phyloP scores from a whole-genome alignment of 2,329 filamentous ascomycete species.

The Elsinoe necatrix region DNA sequence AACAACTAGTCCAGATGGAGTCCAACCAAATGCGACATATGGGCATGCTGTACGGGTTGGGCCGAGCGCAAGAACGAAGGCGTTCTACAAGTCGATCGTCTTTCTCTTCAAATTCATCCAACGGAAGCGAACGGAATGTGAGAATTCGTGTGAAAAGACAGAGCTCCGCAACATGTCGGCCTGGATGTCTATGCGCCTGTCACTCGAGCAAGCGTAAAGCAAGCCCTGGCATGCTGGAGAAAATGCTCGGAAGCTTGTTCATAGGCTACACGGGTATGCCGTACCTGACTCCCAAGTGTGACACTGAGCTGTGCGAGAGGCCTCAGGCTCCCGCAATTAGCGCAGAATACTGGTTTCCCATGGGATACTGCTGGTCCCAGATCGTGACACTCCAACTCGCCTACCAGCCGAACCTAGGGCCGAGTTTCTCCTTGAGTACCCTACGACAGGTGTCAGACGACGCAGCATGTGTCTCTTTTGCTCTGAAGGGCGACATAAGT shows the following conservation, averaged over 20 bases:
- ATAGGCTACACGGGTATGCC: slow-evolving; percentile 27
- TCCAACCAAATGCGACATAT: slow-evolving; percentile 24
- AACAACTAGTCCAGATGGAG: slow-evolving; percentile 23
- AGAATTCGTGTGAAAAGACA: background rate
- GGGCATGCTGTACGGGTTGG: slow-evolving; percentile 21
- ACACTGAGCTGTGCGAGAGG: slow-evolving; percentile 21
- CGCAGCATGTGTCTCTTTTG: slow-evolving; percentile 27
- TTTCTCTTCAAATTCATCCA: background rate
- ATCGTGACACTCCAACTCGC: slow-evolving; percentile 25
- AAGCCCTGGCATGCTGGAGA: slow-evolving; percentile 21
- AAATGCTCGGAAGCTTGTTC: slow-evolving; percentile 26
- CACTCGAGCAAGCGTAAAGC: slow-evolving; percentile 21
- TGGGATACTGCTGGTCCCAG: slow-evolving; percentile 25
- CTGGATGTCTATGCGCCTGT: slow-evolving; percentile 22
- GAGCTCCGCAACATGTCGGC: slow-evolving; percentile 18
- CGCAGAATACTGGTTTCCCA: slow-evolving; percentile 30
- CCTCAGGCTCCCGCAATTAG: slow-evolving; percentile 22
- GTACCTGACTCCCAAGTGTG: slow-evolving; percentile 23
- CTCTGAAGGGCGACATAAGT: slow-evolving; percentile 26
- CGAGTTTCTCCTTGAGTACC: slow-evolving; percentile 25
- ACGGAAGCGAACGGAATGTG: background rate
- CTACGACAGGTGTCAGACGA: slow-evolving; percentile 27
- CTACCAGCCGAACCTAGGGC: slow-evolving; percentile 21
- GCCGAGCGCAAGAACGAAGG: slow-evolving; percentile 1
- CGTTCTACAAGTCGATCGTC: background rate